Percentiles rank a stretch among this genome's conserved stretches.
These are phyloP conservation scores for Tothia fuscella DNA, from an alignment of 2,329 filamentous ascomycete genomes.

Conservation along the genomic window DNA sequence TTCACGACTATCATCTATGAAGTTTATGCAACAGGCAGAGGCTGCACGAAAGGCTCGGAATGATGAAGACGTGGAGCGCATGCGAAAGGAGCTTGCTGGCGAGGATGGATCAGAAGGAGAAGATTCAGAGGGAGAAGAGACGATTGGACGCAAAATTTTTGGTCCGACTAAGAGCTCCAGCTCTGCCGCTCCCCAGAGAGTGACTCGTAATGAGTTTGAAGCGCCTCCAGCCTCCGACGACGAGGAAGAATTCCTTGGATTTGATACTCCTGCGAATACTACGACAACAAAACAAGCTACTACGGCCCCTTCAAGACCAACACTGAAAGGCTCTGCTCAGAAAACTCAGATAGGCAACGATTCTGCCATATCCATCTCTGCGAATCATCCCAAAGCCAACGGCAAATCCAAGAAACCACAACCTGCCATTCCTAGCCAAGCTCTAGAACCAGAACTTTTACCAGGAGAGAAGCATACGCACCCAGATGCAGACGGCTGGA, in stretches of 20 bases:
- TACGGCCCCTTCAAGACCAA: background rate
- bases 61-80: slow-evolving; percentile 48
- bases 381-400: background rate
- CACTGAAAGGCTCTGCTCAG: background rate
- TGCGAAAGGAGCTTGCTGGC: slow-evolving; percentile 57
- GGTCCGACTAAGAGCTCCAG: slow-evolving; percentile 36
- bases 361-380: no score
- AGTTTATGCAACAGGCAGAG: slow-evolving; percentile 90
- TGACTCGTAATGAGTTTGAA: slow-evolving; percentile 44
- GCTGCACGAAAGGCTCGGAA: slow-evolving; percentile 66
- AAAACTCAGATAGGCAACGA: no score
- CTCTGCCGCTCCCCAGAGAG: slow-evolving; percentile 19
- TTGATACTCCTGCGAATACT: slow-evolving; percentile 14
- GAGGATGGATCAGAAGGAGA: slow-evolving; percentile 45
- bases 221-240: slow-evolving; percentile 42
- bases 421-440: background rate
- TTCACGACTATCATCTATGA: slow-evolving; percentile 60
- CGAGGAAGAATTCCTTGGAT: slow-evolving; percentile 19
- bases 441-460: background rate
- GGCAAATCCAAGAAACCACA: background rate
- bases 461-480: slow-evolving; percentile 8
- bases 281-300: background rate
- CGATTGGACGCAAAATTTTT: slow-evolving; percentile 60
- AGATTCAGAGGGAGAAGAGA: slow-evolving; percentile 41
- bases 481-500: slow-evolving; percentile 31